Conservation (phyloP, 441 rosid genomes). For the Aquilaria agallochum region DNA sequence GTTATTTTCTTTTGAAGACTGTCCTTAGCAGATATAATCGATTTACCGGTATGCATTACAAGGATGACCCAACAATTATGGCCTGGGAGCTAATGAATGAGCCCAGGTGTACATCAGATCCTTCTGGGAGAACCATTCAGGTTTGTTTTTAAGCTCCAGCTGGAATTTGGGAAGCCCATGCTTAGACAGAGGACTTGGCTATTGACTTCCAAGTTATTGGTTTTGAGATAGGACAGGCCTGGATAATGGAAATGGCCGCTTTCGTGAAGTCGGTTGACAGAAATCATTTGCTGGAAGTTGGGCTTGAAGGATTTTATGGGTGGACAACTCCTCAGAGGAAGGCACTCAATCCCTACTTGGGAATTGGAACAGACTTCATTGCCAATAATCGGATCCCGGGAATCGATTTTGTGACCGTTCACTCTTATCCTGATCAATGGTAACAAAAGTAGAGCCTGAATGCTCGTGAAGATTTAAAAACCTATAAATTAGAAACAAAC, state of each 20-base stretch:
- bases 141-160: conserved; percentile 17
- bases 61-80: conserved; percentile 71
- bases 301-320: conserved; percentile 76
- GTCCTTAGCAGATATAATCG: conserved; percentile 55
- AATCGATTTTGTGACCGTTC: conserved; percentile 69
- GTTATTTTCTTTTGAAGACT: conserved; percentile 28
- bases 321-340: conserved; percentile 53
- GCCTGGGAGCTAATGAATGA: conserved; percentile 92
- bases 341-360: conserved; percentile 48
- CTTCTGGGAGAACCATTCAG: conserved; percentile 65
- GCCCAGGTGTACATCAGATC: conserved; percentile 73
- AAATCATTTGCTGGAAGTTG: conserved; percentile 68
- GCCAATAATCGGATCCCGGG: conserved; percentile 51
- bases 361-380: conserved; percentile 61
- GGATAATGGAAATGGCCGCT: conserved; percentile 74
- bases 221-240: conserved; percentile 34
- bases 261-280: conserved; percentile 57
- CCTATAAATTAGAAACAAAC: background rate
- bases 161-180: too few species aligned
- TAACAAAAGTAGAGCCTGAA: conserved; percentile 10
- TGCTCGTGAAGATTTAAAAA: background rate
- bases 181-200: too few species aligned
- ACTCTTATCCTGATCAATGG: conserved; percentile 82
- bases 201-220: background rate
- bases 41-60: conserved; percentile 52